Conservation (phyloP, 1,284 basidiomycete species). For the Pascua guehoae region DNA sequence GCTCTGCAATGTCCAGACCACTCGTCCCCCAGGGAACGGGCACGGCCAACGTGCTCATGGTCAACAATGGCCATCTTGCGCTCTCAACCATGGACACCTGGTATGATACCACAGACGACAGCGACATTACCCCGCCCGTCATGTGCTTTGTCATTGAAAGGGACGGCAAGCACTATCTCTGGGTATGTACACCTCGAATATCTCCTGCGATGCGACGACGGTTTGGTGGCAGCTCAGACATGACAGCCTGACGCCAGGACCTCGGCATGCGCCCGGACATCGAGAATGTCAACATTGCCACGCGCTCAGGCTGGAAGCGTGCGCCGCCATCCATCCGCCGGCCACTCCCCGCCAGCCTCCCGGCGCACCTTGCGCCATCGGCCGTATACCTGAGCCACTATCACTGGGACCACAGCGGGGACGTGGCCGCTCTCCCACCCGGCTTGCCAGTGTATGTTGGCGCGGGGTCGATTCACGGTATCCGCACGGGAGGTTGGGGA, state of each 20-base stretch:
- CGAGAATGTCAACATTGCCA: neutral
- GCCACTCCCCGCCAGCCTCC: neutral
- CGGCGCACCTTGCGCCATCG: neutral
- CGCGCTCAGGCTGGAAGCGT: neutral
- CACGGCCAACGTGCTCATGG: constrained; percentile 3
- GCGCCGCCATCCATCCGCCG: neutral
- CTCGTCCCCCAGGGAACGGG: no score
- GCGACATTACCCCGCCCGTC: neutral
- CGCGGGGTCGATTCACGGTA: neutral
- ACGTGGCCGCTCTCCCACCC: neutral
- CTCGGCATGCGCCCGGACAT: constrained; percentile 7
- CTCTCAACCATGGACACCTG: constrained; percentile 1
- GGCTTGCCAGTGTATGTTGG: constrained; percentile 5
- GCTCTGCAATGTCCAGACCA: no score
- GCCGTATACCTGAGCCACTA: constrained; percentile 10
- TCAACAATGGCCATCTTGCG: constrained; percentile 6
- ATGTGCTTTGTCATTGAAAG: constrained; percentile 8
- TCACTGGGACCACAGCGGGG: constrained; percentile 11
- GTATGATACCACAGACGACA: constrained; percentile 1
- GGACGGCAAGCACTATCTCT: constrained; percentile 8
- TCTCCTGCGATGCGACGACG: neutral
- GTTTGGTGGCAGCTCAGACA: no score
- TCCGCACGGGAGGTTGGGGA: neutral
- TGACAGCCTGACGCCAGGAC: constrained; percentile 2
- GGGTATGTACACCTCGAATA: neutral